These are phyloP conservation scores for Musa balbisiana DNA, from an alignment of 202 grass and related monocot genomes.

Conservation along the genomic window DNA sequence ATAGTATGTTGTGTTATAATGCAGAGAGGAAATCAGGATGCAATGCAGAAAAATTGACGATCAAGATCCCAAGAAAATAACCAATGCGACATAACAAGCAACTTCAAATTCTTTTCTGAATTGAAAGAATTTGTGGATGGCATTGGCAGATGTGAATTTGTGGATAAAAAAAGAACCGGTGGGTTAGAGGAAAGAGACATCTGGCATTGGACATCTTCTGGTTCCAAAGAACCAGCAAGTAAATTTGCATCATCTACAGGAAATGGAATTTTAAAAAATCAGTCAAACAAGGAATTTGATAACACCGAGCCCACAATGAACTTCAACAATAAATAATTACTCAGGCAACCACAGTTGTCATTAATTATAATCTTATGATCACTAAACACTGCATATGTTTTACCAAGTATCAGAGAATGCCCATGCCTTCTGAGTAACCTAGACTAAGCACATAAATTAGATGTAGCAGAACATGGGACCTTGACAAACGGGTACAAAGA, in stretches of 20 bases:
- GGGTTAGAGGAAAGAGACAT: background rate
- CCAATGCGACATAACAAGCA: no score
- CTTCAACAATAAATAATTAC: background rate
- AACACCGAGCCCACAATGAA: background rate
- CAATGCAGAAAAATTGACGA: no score
- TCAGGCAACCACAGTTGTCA: background rate
- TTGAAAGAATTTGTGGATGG: background rate
- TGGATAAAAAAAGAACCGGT: background rate
- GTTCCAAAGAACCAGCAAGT: background rate
- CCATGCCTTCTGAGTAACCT: no score
- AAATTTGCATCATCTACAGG: background rate
- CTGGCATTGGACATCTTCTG: background rate
- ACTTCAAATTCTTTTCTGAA: no score
- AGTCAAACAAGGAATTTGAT: background rate
- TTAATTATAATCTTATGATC: background rate
- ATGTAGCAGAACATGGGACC: no score
- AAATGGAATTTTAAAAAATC: background rate
- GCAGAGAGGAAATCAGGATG: no score
- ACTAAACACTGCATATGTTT: no score
- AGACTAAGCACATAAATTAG: no score
- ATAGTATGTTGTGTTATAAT: no score
- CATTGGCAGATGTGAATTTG: background rate
- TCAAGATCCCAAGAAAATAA: no score
- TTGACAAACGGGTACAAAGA: background rate
- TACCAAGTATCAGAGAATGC: no score